Evolutionary conservation across 1,284 basidiomycete species (phyloP).

Genomic region (Boletus sp.): DNA sequence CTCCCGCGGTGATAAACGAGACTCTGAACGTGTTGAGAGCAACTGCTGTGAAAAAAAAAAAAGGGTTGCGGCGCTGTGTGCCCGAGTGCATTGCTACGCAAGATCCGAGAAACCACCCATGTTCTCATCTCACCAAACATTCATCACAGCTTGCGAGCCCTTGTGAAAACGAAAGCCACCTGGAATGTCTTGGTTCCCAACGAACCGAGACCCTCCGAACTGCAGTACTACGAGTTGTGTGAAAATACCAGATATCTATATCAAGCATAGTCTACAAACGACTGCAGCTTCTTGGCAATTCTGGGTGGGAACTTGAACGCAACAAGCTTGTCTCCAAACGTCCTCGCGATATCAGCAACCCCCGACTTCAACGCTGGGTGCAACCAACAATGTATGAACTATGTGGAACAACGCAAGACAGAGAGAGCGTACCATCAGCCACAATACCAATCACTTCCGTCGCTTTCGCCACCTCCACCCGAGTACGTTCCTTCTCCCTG

Average conservation of each 20-base stretch:
- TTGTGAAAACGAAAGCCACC: too few species aligned
- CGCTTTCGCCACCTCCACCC: conserved; percentile 46
- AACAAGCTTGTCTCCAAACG: conserved; percentile 69
- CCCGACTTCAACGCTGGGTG: conserved; percentile 63
- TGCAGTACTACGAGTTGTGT: too few species aligned
- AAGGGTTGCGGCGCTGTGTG: too few species aligned
- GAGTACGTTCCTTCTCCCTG: conserved; percentile 33
- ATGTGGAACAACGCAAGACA: background rate
- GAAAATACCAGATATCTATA: background rate
- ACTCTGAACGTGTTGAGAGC: too few species aligned
- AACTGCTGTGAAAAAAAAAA: too few species aligned
- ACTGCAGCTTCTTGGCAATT: conserved; percentile 63
- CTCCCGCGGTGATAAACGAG: too few species aligned
- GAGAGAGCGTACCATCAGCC: conserved; percentile 47
- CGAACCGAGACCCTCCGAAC: too few species aligned
- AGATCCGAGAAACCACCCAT: too few species aligned
- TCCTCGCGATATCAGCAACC: conserved; percentile 61
- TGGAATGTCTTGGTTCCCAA: too few species aligned
- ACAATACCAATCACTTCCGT: conserved; percentile 54
- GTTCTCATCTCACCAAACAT: too few species aligned
- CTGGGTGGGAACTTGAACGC: conserved; percentile 75
- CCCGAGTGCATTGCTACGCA: too few species aligned
- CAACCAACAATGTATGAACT: conserved; percentile 8
- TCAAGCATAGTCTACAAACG: conserved; percentile 58
- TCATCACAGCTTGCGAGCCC: too few species aligned